Evolutionary conservation across 2,329 filamentous ascomycete genomes (phyloP), one percentile per base, ranked within the genome.

Genomic region (Fusarium dimerum): DNA sequence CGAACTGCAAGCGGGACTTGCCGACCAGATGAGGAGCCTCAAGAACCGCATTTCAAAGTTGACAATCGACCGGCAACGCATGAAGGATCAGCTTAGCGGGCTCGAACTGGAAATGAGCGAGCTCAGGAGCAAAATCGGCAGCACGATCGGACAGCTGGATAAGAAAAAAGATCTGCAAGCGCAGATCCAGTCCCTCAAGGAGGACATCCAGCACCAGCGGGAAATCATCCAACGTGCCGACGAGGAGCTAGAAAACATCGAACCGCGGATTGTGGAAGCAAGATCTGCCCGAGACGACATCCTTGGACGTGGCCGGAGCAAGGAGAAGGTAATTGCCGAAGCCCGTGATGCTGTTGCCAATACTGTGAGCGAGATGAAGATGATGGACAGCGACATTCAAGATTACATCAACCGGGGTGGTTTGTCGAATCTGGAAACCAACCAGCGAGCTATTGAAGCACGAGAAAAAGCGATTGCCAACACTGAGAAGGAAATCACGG

Each of bases 31-130:
- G 59, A 83, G 87, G 49, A 73, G 74, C 18, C 73, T 85, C 29
- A 91, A 89, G 66, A 77, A 77, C 40, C 81, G 78, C 41, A 78
- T 93, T 12, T 72, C 80, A 7, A 89, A 88, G 62, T 72, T 95
- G 32, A 83, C 80, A 1, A 75, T 73, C 12, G 90, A 94, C 34
- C 86, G 83, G 60, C 89, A 96, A 60, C 84, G 88, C 39, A 80
- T 84, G 48, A 85, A 85, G 52, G 84, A 84, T 57, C 77, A 84
- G 36, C 80, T 94, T 50, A 88, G 81, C 57, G 76, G 78, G 15
- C 76, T 95, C 26, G 91, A 97, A 71, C 78, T 94, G 5, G 86
- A 94, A 66, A 80, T 86, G 53, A 87, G 89, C 64, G 89, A 95
- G 70, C 76, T 89, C 40, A 84, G 81, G 54, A 88, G 87, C 66